Percentiles rank a stretch among this genome's conserved stretches.
Evolutionary conservation across 768 basidiomycete genomes (phyloP).

Genomic region (Lactarius indigo): DNA sequence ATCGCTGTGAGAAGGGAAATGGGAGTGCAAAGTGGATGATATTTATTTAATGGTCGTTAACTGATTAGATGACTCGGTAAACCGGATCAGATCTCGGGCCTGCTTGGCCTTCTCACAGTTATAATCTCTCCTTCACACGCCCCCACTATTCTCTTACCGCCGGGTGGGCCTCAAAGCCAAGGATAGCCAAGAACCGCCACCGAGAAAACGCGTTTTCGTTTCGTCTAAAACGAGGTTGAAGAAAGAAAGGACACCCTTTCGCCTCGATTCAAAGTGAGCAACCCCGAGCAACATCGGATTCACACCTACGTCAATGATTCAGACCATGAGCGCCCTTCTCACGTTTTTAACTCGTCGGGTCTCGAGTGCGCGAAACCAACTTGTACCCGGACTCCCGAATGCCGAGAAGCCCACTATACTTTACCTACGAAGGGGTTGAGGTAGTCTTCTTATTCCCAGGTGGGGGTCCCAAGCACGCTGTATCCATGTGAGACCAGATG

Average conservation of each 20-base stretch:
- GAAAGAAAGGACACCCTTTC: too few species aligned
- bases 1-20: slow-evolving; percentile 21
- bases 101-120: slow-evolving; percentile 14
- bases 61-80: slow-evolving; percentile 46
- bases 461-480: background rate
- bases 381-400: background rate
- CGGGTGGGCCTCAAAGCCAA: background rate
- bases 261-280: background rate
- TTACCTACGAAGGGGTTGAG: background rate
- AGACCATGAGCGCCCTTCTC: background rate
- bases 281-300: background rate
- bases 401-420: background rate
- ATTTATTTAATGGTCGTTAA: slow-evolving; percentile 32
- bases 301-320: background rate
- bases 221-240: background rate
- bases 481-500: background rate
- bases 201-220: background rate
- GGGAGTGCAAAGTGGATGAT: background rate
- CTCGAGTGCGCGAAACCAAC: background rate
- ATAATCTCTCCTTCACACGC: background rate
- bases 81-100: slow-evolving; percentile 9
- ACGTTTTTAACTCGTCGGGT: background rate
- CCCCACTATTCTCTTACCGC: background rate
- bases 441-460: slow-evolving; percentile 2
- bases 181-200: background rate